Base-by-base conservation (phyloP, 2,329 filamentous ascomycete species). In the Rhytidhysteron rufulum region DNA sequence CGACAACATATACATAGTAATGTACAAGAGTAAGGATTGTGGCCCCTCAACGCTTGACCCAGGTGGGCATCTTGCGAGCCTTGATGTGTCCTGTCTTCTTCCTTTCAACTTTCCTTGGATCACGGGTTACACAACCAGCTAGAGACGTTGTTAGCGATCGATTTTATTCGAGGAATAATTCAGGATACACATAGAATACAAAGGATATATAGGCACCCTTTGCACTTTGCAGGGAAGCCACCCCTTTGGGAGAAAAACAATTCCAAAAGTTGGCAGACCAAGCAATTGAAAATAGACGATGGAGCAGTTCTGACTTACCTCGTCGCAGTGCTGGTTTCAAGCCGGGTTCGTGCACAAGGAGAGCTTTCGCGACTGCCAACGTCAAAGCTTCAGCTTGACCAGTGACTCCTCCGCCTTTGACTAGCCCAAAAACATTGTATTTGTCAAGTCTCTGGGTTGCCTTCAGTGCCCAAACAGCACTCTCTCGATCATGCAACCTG, bases 1-100 rank as follows among this genome's bases (percentile, higher is more conserved):
- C 17, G 27, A 24, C 27, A 33, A 39, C 32, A 41, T 52, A 47
- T 57, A 57, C 43, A 52, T 48, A 67, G 52, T 37, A 34, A 44
- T 21, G 19, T 32, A 32, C 27, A 32, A 16, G n/a, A n/a, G n/a
- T n/a, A n/a, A 22, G 10, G 19, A 16, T 15, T 22, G 25, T 37
- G 34, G 39, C 15, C 40, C 45, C 45, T 63, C 51, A 83, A 65
- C 80, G 75, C 82, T 96, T 97, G 77, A 97, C 90, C 93, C 94
- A 98, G 57, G 93, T 80, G 45, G 91, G 91, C 82, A 86, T 94
- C 82, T 98, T 98, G 71, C 93, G 86, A 43, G 93, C 91, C 79
- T 98, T 98, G 72, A 95, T 70, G 61, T 88, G 88, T 54, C 93
- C 94, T 42, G 88, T 81, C 80, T 98, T 97, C 83, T 98, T 98